phyloP scores from a whole-genome alignment of 257 asterid species.

The Salvia splendens region DNA sequence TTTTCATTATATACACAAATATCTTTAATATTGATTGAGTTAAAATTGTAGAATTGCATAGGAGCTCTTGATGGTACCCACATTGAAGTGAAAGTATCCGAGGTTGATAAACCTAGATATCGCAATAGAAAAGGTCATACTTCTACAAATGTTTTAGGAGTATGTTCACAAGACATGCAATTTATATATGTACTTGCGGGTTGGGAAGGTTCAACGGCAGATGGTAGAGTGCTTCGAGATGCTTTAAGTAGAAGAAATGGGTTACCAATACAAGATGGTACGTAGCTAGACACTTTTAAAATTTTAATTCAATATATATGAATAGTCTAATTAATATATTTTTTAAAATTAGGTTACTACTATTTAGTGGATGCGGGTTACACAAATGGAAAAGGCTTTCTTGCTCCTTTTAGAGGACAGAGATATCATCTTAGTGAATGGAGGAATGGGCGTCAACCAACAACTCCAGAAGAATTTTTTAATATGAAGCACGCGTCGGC shows the following conservation, averaged over 20 bases:
- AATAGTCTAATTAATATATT: neutral
- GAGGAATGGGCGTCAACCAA: too few relatives aligned
- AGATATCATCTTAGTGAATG: too few relatives aligned
- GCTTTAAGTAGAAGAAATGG: neutral
- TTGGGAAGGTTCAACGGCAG: neutral
- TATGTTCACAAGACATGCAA: too few relatives aligned
- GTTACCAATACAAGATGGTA: neutral
- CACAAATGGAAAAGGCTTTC: too few relatives aligned
- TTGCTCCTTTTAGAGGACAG: too few relatives aligned
- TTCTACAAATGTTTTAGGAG: too few relatives aligned
- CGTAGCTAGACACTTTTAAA: neutral
- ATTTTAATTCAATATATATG: neutral
- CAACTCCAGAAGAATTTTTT: neutral
- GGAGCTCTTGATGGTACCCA: neutral
- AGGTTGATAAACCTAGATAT: neutral
- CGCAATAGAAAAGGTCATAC: neutral
- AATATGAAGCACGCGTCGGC: constrained; percentile 5
- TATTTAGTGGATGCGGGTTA: neutral
- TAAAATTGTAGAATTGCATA: neutral
- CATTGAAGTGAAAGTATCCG: neutral
- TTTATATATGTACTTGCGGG: too few relatives aligned
- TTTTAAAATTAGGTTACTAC: neutral
- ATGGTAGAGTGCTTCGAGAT: neutral
- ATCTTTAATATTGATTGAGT: too few relatives aligned
- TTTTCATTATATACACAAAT: too few relatives aligned